Conservation (phyloP, 768 basidiomycete species). For the Leccinum boreale region DNA sequence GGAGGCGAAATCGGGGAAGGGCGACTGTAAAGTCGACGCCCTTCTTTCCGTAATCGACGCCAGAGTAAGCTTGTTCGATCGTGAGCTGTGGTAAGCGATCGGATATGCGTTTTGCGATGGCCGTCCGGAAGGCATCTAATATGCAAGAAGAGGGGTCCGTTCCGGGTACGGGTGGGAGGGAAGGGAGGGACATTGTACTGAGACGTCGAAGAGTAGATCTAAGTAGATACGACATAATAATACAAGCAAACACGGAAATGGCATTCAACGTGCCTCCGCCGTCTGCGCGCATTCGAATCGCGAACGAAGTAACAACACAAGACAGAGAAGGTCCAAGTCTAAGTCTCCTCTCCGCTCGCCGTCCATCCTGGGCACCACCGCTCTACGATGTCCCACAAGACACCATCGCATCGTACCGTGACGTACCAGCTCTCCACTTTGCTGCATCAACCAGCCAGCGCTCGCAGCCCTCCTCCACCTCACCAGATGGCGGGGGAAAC, state of each 20-base stretch:
- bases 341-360: slow-evolving; percentile 32
- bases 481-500: slow-evolving; percentile 56
- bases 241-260: neutral
- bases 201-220: neutral
- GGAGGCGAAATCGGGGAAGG: slow-evolving; percentile 84
- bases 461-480: slow-evolving; percentile 24
- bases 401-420: slow-evolving; percentile 28
- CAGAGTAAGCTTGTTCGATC: slow-evolving; percentile 75
- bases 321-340: slow-evolving; percentile 26
- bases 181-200: slow-evolving; percentile 24
- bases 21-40: slow-evolving; percentile 93
- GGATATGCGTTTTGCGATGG: slow-evolving; percentile 70
- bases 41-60: slow-evolving; percentile 89
- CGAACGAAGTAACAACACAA: slow-evolving; percentile 18
- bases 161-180: slow-evolving; percentile 40
- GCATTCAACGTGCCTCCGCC: neutral
- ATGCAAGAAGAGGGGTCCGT: slow-evolving; percentile 64
- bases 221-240: neutral
- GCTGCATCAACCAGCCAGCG: slow-evolving; percentile 8
- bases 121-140: slow-evolving; percentile 76
- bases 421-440: slow-evolving; percentile 25
- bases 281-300: slow-evolving; percentile 23
- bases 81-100: slow-evolving; percentile 63
- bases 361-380: slow-evolving; percentile 33
- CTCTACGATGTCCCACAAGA: slow-evolving; percentile 28